Evolutionary conservation across 306 rosid species (phyloP).

Genomic region (Lupinus albus): DNA sequence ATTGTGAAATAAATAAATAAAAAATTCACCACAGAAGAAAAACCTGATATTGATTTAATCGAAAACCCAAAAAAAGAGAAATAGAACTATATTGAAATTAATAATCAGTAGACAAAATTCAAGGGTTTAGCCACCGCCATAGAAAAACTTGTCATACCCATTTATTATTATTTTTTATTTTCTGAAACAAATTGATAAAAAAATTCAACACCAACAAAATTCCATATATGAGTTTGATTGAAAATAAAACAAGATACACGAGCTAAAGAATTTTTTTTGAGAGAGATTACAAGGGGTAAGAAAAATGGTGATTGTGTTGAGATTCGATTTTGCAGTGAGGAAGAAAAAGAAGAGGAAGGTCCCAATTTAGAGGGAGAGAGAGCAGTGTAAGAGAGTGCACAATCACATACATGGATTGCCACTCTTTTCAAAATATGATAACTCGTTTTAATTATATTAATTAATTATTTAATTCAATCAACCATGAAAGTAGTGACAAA

Average conservation of each 20-base stretch:
- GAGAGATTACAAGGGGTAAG: not conserved
- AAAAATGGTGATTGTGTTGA: conserved; percentile 1
- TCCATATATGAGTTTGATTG: not conserved
- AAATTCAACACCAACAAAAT: conserved; percentile 7
- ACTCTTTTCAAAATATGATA: no score
- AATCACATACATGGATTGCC: not conserved
- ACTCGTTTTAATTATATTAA: no score
- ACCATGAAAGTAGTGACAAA: no score
- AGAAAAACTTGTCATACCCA: not conserved
- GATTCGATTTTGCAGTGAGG: conserved; percentile 38
- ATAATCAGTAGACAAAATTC: conserved; percentile 7
- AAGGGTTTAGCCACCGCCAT: conserved; percentile 36
- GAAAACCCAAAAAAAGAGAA: not conserved
- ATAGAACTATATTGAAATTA: not conserved
- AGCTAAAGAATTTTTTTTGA: not conserved
- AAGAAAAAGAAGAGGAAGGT: not conserved
- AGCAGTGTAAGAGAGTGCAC: conserved; percentile 33
- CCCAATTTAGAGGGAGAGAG: conserved; percentile 36
- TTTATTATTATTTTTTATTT: not conserved
- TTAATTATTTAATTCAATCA: no score
- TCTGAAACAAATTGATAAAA: not conserved
- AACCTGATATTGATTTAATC: not conserved
- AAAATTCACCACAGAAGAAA: not conserved
- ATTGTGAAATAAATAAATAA: not conserved
- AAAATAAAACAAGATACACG: conserved; percentile 2